Base-by-base conservation (phyloP, 2,329 filamentous ascomycete species). In the Phaeosphaeriaceae sp. region DNA sequence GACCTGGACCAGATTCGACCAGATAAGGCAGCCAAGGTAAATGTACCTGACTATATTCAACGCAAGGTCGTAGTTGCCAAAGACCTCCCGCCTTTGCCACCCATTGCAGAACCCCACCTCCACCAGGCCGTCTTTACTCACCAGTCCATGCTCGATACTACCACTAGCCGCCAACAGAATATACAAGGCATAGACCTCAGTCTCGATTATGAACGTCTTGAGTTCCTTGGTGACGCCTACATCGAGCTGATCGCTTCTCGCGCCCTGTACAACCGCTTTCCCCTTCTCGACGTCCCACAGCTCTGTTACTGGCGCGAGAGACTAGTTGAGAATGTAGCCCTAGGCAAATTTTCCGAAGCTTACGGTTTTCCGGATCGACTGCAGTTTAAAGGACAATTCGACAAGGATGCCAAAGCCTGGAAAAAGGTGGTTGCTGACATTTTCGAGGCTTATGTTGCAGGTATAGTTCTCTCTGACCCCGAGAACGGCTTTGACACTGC, bases 381-480 rank as follows among this genome's bases (percentile, higher is more conserved):
- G 6, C 79, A 78, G 21, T 76, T 87, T 81, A 67, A 63, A 4
- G 65, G 67, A 12, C 46, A 71, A 38, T 61, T 56, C 55, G 62
- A 74, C 43, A 50, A 55, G 9, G 62, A 64, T 35, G 62, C 51
- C 17, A 71, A 62, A 62, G 67, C 26, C 44, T 75, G 43, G 65
- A 81, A 77, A 12, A 97, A 97, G 72, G 85, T 91, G 8, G 80
- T 89, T 47, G 92, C 87, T 7, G 93, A 97, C 67, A 81, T 97
- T 15, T 95, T 97, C 63, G 93, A 97, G 71, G 89, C 93, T 0
- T 97, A 95, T 61, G 84, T 96, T 13, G 92, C 89, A 7, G 92
- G 88, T 3, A 75, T 92, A 5, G 82, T 96, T 28, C 76, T 90
- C 2, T 86, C 87, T 1, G 83, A 91, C 61, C 79, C 84, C 0